These are phyloP conservation scores for Hymenoscyphus fructigenus DNA, from an alignment of 2,329 filamentous ascomycete genomes.

Conservation along the genomic window DNA sequence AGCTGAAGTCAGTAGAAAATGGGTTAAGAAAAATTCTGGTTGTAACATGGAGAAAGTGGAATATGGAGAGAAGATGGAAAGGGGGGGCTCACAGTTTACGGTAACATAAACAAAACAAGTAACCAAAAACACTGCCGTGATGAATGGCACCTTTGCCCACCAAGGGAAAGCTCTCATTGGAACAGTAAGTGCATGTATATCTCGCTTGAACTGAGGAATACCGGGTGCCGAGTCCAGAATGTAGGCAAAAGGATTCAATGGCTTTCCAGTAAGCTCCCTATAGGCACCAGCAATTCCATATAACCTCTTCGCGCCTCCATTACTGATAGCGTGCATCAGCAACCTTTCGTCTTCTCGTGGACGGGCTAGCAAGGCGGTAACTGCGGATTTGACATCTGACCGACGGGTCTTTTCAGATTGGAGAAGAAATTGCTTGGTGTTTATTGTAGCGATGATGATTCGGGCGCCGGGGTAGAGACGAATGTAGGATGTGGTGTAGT, in stretches of 20 bases:
- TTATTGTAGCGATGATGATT: slow-evolving; percentile 51
- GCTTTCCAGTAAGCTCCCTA: slow-evolving; percentile 15
- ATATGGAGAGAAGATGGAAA: not conserved
- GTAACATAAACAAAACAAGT: slow-evolving; percentile 22
- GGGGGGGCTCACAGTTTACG: slow-evolving; percentile 22
- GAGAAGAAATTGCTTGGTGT: slow-evolving; percentile 46
- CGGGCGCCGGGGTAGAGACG: slow-evolving; percentile 50
- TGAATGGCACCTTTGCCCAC: slow-evolving; percentile 23
- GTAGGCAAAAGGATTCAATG: slow-evolving; percentile 20
- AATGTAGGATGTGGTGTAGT: slow-evolving; percentile 54
- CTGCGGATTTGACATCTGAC: slow-evolving; percentile 36
- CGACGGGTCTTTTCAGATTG: slow-evolving; percentile 31
- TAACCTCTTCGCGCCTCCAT: slow-evolving; percentile 49
- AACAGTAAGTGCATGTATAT: slow-evolving; percentile 26
- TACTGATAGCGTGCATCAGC: slow-evolving; percentile 56
- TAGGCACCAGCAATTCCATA: slow-evolving; percentile 24
- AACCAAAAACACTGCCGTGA: slow-evolving; percentile 9
- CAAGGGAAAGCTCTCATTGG: slow-evolving; percentile 18
- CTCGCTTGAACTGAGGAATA: slow-evolving; percentile 30
- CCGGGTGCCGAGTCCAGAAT: slow-evolving; percentile 30
- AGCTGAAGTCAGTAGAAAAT: not conserved
- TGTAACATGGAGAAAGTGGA: not conserved
- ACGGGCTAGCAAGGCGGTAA: slow-evolving; percentile 22
- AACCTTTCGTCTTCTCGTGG: slow-evolving; percentile 37
- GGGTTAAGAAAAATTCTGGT: not conserved